phyloP scores from a whole-genome alignment of 2,329 filamentous ascomycete genomes.

The Aspergillus caelatus region DNA sequence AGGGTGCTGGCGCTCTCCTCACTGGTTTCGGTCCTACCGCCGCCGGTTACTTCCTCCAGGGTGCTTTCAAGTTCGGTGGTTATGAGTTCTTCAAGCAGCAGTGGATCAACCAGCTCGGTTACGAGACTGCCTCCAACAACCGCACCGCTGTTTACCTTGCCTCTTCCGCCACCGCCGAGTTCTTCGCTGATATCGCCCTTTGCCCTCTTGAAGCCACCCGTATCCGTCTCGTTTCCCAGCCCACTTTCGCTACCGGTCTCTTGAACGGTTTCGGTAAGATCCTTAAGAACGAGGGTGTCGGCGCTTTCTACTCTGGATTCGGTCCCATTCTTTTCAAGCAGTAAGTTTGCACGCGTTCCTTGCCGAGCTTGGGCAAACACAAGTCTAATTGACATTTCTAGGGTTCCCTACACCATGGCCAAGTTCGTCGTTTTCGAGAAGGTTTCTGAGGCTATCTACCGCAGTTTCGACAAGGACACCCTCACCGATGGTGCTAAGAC shows the following conservation, averaged over 20 bases:
- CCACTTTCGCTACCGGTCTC: conserved; percentile 80
- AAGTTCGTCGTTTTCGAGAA: conserved; percentile 96
- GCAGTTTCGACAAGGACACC: conserved; percentile 68
- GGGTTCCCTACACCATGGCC: conserved; percentile 91
- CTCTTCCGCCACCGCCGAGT: conserved; percentile 63
- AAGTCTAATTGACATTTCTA: conserved; percentile 34
- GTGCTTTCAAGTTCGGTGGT: conserved; percentile 90
- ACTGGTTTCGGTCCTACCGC: conserved; percentile 84
- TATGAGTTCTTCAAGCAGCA: conserved; percentile 98
- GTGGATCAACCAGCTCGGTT: conserved; percentile 76
- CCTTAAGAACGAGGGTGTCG: conserved; percentile 76
- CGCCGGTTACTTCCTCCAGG: conserved; percentile 92
- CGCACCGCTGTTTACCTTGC: conserved; percentile 80
- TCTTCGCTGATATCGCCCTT: conserved; percentile 68
- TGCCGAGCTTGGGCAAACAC: not conserved
- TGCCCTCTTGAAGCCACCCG: conserved; percentile 92
- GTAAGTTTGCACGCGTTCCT: conserved; percentile 46
- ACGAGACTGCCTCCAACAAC: conserved; percentile 76
- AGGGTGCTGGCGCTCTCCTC: conserved; percentile 83
- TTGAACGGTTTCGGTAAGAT: conserved; percentile 82
- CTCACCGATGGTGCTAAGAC: conserved; percentile 73
- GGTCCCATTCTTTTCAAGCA: conserved; percentile 86
- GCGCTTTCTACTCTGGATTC: conserved; percentile 89
- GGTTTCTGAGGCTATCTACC: conserved; percentile 75
- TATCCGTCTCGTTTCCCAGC: conserved; percentile 89